Conservation (phyloP, 768 basidiomycete genomes). For the Suillus placidus region DNA sequence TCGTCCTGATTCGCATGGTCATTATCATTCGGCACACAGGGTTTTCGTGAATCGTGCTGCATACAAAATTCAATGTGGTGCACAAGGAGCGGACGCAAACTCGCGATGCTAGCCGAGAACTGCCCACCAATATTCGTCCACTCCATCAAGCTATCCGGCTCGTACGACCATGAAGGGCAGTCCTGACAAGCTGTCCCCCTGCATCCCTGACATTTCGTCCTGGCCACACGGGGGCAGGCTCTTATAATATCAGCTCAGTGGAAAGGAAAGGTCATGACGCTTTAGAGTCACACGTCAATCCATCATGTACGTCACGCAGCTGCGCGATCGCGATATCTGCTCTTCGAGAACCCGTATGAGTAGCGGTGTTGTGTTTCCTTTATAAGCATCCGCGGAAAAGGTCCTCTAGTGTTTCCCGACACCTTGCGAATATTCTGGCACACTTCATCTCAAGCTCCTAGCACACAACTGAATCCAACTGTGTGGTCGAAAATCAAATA, state of each 20-base stretch:
- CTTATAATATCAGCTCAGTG: neutral
- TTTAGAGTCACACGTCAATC: neutral
- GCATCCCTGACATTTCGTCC: too few relatives aligned
- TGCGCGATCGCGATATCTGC: too few relatives aligned
- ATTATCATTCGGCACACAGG: neutral
- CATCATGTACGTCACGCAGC: neutral
- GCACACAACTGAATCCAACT: neutral
- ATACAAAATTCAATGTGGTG: neutral
- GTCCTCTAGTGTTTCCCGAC: neutral
- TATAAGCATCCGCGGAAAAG: neutral
- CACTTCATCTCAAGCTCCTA: neutral
- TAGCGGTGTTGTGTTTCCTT: neutral
- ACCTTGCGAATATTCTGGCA: neutral
- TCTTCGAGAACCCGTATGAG: neutral
- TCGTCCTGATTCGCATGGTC: neutral
- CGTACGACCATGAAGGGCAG: neutral
- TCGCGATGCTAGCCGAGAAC: neutral
- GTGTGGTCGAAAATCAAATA: neutral
- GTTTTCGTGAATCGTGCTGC: too few relatives aligned
- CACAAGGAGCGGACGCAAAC: neutral
- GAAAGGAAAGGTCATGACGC: neutral
- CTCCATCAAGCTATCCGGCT: neutral
- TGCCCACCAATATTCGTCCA: neutral
- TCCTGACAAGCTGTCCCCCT: too few relatives aligned
- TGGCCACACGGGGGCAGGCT: neutral